Evolutionary conservation across 768 basidiomycete genomes (phyloP).

Genomic region (Boletus vinaceobasis): DNA sequence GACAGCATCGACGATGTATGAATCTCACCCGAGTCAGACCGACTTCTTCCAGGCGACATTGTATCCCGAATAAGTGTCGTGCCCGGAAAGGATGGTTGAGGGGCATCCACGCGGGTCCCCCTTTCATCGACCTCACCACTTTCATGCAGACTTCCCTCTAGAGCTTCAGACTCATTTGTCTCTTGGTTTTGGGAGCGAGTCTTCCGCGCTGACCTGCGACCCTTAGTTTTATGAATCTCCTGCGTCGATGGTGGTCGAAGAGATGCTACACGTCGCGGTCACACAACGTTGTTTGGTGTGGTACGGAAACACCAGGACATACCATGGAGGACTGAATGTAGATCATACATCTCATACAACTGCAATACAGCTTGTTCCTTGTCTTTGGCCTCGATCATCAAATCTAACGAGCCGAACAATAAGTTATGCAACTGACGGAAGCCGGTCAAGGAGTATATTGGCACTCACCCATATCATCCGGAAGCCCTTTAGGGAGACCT

Average conservation of each 20-base stretch:
- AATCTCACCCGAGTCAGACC: background rate
- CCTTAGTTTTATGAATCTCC: constrained; percentile 42
- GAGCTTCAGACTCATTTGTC: constrained; percentile 27
- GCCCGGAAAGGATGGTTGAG: background rate
- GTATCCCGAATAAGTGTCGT: background rate
- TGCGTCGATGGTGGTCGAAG: constrained; percentile 42
- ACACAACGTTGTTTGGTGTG: background rate
- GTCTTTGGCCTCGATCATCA: constrained; percentile 94
- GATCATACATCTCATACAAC: constrained; percentile 70
- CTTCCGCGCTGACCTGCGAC: constrained; percentile 37
- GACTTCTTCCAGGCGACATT: too few species aligned
- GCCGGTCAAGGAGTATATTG: background rate
- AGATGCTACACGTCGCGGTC: constrained; percentile 17
- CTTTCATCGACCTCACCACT: background rate
- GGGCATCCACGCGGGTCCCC: background rate
- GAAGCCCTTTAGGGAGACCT: constrained; percentile 57
- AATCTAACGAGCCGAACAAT: constrained; percentile 40
- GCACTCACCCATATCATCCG: constrained; percentile 60
- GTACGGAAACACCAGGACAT: constrained; percentile 10
- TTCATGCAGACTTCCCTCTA: constrained; percentile 5
- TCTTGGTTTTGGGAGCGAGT: constrained; percentile 25
- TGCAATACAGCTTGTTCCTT: constrained; percentile 94
- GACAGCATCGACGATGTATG: background rate
- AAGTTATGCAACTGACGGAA: background rate
- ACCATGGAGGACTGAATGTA: constrained; percentile 64